Evolutionary conservation across 2,329 filamentous ascomycete genomes (phyloP).

Genomic region (Apiospora aurea): DNA sequence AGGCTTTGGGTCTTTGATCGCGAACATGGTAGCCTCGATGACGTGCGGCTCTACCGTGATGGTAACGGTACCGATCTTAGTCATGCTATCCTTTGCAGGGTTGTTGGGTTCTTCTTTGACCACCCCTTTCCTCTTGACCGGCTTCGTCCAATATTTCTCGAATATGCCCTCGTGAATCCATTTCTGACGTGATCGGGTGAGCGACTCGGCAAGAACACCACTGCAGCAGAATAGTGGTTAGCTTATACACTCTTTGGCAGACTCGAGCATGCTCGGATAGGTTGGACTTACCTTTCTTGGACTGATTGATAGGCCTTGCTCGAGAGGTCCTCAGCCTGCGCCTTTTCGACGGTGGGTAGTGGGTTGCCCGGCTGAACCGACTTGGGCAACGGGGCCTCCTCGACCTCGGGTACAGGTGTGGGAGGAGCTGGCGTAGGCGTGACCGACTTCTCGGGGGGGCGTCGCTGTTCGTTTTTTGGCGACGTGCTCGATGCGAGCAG

Average conservation of each 20-base stretch:
- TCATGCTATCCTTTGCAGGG: conserved; percentile 74
- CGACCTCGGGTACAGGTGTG: conserved; percentile 44
- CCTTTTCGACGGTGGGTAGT: conserved; percentile 72
- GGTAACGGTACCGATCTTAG: conserved; percentile 74
- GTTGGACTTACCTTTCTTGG: conserved; percentile 66
- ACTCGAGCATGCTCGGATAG: not conserved
- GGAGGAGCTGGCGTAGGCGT: conserved; percentile 50
- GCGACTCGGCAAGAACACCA: conserved; percentile 76
- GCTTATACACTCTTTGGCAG: conserved; percentile 28
- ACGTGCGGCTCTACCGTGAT: conserved; percentile 83
- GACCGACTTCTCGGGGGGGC: conserved; percentile 58
- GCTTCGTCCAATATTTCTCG: conserved; percentile 80
- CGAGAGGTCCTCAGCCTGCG: conserved; percentile 70
- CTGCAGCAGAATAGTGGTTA: conserved; percentile 50
- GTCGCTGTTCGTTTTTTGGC: conserved; percentile 67
- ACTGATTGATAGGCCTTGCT: conserved; percentile 75
- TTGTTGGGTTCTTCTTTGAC: conserved; percentile 70
- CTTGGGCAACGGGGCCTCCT: conserved; percentile 60
- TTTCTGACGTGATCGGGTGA: conserved; percentile 74
- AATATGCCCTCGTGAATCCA: conserved; percentile 78
- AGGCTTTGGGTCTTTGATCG: conserved; percentile 70
- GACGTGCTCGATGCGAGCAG: conserved; percentile 65
- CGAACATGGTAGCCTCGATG: conserved; percentile 77
- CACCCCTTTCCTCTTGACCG: conserved; percentile 71
- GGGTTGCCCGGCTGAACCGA: conserved; percentile 71